Conservation (phyloP, 1,139 yeast genomes). For the Wickerhamomyces sp. region DNA sequence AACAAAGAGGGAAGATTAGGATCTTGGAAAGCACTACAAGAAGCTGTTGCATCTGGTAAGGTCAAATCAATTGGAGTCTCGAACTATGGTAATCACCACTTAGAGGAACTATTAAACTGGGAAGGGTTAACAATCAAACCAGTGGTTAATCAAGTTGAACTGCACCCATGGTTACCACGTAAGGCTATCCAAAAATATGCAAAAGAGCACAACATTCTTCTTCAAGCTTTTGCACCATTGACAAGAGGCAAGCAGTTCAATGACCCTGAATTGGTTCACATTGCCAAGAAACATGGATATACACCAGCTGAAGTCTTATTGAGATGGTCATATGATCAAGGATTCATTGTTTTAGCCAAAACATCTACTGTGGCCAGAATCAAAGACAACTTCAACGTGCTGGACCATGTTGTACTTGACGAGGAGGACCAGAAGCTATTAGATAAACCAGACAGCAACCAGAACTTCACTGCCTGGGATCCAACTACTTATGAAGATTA, state of each 20-base stretch:
- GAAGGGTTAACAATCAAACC: slow-evolving; percentile 37
- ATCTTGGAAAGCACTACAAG: slow-evolving; percentile 43
- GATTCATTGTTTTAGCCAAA: slow-evolving; percentile 71
- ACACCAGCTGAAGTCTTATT: slow-evolving; percentile 41
- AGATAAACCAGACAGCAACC: slow-evolving; percentile 22
- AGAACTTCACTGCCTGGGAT: slow-evolving; percentile 24
- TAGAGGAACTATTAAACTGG: slow-evolving; percentile 34
- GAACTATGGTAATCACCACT: slow-evolving; percentile 37
- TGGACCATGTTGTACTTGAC: slow-evolving; percentile 20
- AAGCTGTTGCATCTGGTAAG: slow-evolving; percentile 30
- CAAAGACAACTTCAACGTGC: slow-evolving; percentile 40
- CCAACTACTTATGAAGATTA: slow-evolving; percentile 22
- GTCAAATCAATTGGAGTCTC: slow-evolving; percentile 41
- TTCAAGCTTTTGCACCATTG: slow-evolving; percentile 58
- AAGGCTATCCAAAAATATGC: slow-evolving; percentile 38
- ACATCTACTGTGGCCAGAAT: slow-evolving; percentile 52
- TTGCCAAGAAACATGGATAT: slow-evolving; percentile 35
- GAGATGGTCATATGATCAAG: slow-evolving; percentile 40
- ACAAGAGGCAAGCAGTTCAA: slow-evolving; percentile 44
- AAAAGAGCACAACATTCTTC: slow-evolving; percentile 33
- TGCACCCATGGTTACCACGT: slow-evolving; percentile 48
- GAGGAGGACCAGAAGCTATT: slow-evolving; percentile 22
- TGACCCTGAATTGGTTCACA: slow-evolving; percentile 42
- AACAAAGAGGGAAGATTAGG: slow-evolving; percentile 34
- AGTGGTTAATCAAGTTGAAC: slow-evolving; percentile 47